A percentile compares a stretch with the other conserved stretches of the same genome.
Evolutionary conservation across 192 early-diverging fungal species (phyloP).

Genomic region (Oehlia diaphana): DNA sequence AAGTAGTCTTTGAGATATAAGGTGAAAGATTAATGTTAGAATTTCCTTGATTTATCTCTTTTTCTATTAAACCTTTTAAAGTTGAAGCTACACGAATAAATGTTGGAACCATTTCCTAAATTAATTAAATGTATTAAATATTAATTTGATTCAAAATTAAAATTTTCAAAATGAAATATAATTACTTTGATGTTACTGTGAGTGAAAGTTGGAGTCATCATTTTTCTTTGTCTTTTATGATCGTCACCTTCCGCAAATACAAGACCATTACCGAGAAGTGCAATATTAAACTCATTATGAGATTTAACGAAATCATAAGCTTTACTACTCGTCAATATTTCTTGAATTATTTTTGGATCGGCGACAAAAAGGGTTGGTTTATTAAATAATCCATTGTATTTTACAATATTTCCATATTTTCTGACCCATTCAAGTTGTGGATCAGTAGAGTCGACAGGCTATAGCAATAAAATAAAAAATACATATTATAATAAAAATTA

Average conservation of each 20-base stretch:
- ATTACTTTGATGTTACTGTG: slow-evolving; percentile 39
- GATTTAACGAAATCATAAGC: slow-evolving; percentile 51
- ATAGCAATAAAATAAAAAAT: too few species aligned
- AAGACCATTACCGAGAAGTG: slow-evolving; percentile 48
- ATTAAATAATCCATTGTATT: slow-evolving; percentile 50
- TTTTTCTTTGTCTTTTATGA: slow-evolving; percentile 53
- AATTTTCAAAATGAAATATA: slow-evolving; percentile 12
- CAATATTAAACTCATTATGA: slow-evolving; percentile 20
- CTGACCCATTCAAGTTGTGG: slow-evolving; percentile 46
- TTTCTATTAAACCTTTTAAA: slow-evolving; percentile 40
- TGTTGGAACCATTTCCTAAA: slow-evolving; percentile 20
- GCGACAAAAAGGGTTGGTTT: slow-evolving; percentile 40
- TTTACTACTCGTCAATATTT: slow-evolving; percentile 37
- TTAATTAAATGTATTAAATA: too few species aligned
- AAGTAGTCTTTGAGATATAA: slow-evolving; percentile 40
- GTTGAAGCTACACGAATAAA: slow-evolving; percentile 35
- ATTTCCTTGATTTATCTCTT: slow-evolving; percentile 22
- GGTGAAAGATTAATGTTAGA: slow-evolving; percentile 40
- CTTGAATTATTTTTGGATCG: slow-evolving; percentile 49
- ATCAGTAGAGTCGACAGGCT: neutral
- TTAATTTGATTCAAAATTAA: too few species aligned
- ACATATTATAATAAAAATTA: too few species aligned
- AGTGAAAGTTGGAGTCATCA: slow-evolving; percentile 58
- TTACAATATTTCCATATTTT: slow-evolving; percentile 50
- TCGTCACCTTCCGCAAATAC: slow-evolving; percentile 53